phyloP scores from a whole-genome alignment of 2,329 filamentous ascomycete species.

The Alternaria sp. region DNA sequence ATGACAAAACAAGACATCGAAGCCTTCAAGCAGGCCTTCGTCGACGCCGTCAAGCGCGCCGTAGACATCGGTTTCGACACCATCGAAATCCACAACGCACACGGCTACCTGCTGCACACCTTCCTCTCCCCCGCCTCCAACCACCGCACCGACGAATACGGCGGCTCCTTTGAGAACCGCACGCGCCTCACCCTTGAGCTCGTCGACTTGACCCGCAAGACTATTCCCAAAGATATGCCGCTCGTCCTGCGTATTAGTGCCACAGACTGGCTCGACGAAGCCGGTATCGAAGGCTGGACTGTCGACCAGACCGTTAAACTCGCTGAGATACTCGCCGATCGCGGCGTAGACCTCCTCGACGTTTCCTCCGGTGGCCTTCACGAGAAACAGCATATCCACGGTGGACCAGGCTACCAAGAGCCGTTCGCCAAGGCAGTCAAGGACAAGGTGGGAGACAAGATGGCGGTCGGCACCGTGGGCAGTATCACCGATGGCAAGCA shows the following conservation, averaged over 20 bases:
- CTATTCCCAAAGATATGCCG: constrained; percentile 71
- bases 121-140: constrained; percentile 77
- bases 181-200: constrained; percentile 71
- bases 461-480: constrained; percentile 78
- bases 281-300: constrained; percentile 69
- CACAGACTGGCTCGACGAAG: constrained; percentile 75
- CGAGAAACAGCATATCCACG: constrained; percentile 64
- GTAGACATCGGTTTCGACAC: constrained; percentile 72
- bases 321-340: constrained; percentile 69
- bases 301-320: constrained; percentile 68
- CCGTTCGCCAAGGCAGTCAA: constrained; percentile 76
- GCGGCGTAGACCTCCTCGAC: constrained; percentile 83
- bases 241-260: constrained; percentile 76
- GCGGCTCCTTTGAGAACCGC: constrained; percentile 75
- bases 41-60: constrained; percentile 63
- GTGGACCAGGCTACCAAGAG: constrained; percentile 74
- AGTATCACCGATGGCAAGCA: constrained; percentile 72
- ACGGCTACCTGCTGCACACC: constrained; percentile 75
- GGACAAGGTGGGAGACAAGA: constrained; percentile 71
- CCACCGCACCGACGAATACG: constrained; percentile 70
- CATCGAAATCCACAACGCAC: constrained; percentile 81
- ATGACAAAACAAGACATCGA: constrained; percentile 74
- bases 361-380: constrained; percentile 79
- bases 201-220: constrained; percentile 65
- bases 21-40: constrained; percentile 67